Percentiles rank a stretch among this genome's conserved stretches.
phyloP scores from a whole-genome alignment of 805 yeast species.

The Saccharomycopsis sp. region DNA sequence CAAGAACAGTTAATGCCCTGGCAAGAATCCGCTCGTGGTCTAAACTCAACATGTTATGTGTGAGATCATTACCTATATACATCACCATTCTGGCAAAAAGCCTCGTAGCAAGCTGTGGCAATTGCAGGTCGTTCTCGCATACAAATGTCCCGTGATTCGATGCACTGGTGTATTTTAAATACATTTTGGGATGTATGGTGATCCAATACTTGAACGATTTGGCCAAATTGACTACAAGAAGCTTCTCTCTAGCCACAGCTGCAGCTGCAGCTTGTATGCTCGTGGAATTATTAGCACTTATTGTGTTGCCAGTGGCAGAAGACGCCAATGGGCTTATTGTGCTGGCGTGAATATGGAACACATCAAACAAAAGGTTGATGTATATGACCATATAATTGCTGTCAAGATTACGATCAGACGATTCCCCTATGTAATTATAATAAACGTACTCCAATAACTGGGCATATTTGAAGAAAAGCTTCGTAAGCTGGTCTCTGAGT shows the following conservation, averaged over 20 bases:
- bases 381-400: neutral
- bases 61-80: neutral
- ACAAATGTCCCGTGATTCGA: neutral
- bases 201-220: slow-evolving; percentile 10
- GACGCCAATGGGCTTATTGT: neutral
- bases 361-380: neutral
- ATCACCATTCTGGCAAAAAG: slow-evolving; percentile 2
- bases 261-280: neutral
- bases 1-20: neutral
- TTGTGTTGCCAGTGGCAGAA: neutral
- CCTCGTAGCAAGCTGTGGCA: neutral
- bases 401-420: neutral
- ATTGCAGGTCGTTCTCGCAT: neutral
- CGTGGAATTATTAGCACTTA: neutral
- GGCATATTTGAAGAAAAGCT: neutral
- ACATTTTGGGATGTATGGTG: neutral
- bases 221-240: slow-evolving; percentile 6
- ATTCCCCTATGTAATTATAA: neutral
- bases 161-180: neutral
- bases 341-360: neutral
- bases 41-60: neutral
- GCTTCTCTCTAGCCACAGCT: slow-evolving; percentile 1
- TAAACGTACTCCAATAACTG: neutral
- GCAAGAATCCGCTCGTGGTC: neutral
- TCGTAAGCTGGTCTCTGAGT: neutral